Percentiles rank a stretch among this genome's conserved stretches.
Evolutionary conservation across 768 basidiomycete genomes (phyloP).

Genomic region (Nidula microcarpa): DNA sequence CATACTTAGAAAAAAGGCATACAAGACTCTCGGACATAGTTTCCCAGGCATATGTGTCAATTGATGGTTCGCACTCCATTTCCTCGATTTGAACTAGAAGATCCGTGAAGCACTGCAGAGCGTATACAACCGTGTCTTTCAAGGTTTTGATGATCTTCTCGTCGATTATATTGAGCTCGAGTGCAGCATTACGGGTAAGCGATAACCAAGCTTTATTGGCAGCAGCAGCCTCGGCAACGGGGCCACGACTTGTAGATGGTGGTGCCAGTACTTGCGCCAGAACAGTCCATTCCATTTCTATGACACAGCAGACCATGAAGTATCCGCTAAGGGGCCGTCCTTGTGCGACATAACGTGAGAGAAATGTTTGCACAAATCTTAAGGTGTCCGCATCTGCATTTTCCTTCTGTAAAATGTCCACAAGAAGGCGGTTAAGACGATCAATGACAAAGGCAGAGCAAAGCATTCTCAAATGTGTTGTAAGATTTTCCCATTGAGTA

Average conservation of each 20-base stretch:
- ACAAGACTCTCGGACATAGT: conserved; percentile 91
- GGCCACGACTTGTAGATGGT: conserved; percentile 19
- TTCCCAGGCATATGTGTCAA: conserved; percentile 91
- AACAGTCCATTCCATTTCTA: conserved; percentile 83
- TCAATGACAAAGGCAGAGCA: conserved; percentile 68
- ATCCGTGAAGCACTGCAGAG: conserved; percentile 76
- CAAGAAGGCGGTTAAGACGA: conserved; percentile 64
- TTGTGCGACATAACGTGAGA: conserved; percentile 69
- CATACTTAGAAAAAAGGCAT: conserved; percentile 13
- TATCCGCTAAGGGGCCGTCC: conserved; percentile 83
- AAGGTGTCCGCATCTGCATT: conserved; percentile 45
- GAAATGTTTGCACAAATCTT: conserved; percentile 63
- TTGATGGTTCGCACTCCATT: conserved; percentile 73
- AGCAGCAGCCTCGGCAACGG: conserved; percentile 69
- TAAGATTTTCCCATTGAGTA: conserved; percentile 59
- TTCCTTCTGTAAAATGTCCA: conserved; percentile 60
- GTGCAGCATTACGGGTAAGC: conserved; percentile 52
- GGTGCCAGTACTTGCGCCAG: conserved; percentile 65
- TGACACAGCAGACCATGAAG: conserved; percentile 85
- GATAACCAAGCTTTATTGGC: conserved; percentile 80
- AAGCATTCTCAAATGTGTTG: conserved; percentile 51
- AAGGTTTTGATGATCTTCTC: conserved; percentile 36
- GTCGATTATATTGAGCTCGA: conserved; percentile 34
- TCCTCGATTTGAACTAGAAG: conserved; percentile 77
- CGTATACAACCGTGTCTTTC: conserved; percentile 48